phyloP scores from a whole-genome alignment of 1,284 basidiomycete species.

The Sphaerobolus stellatus region DNA sequence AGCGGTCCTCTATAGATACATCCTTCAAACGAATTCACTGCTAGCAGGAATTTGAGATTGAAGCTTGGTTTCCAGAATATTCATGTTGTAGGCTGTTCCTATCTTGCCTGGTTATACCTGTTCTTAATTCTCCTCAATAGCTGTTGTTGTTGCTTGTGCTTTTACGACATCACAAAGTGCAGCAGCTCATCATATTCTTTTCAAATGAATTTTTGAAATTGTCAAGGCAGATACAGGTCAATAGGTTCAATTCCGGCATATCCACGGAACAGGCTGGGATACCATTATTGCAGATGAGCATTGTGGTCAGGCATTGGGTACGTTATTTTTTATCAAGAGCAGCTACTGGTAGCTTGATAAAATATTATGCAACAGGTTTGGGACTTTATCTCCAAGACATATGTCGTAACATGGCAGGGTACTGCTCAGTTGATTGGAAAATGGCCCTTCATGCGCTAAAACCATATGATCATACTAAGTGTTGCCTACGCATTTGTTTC shows the following conservation, averaged over 20 bases:
- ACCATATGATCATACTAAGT: conserved; percentile 15
- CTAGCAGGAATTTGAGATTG: conserved; percentile 30
- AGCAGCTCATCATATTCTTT: conserved; percentile 25
- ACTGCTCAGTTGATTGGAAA: not conserved
- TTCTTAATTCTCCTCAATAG: conserved; percentile 7
- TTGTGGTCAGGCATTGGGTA: conserved; percentile 27
- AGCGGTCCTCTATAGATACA: conserved; percentile 24
- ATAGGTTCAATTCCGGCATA: conserved; percentile 21
- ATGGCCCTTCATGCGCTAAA: conserved; percentile 1
- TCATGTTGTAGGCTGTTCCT: conserved; percentile 22
- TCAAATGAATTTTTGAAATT: conserved; percentile 21
- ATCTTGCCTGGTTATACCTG: not conserved
- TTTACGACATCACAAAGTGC: conserved; percentile 27
- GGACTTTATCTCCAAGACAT: conserved; percentile 9
- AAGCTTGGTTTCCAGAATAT: conserved; percentile 21
- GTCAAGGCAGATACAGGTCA: conserved; percentile 20
- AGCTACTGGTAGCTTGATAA: not conserved
- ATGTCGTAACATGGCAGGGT: not conserved
- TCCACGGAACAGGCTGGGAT: conserved; percentile 23
- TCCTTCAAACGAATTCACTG: conserved; percentile 25
- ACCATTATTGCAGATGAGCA: conserved; percentile 25
- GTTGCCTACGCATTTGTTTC: conserved; percentile 9
- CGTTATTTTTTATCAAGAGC: not conserved
- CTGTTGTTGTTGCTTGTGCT: conserved; percentile 20
- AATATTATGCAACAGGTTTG: conserved; percentile 2